Evolutionary conservation across 805 yeast genomes (phyloP).

Genomic region (Yarrowia yakushimensis): DNA sequence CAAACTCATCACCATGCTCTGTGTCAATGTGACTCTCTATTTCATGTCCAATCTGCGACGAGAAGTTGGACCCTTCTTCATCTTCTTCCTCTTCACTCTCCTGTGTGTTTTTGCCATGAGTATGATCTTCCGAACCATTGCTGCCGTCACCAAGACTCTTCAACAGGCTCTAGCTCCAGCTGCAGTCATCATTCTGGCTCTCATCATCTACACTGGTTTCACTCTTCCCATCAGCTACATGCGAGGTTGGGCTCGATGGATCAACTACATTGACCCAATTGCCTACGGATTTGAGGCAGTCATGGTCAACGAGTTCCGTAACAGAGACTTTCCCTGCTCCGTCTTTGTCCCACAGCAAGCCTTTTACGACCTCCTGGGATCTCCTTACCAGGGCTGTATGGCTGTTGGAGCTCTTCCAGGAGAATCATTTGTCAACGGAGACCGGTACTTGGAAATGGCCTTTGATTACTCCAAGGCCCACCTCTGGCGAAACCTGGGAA

Average conservation of each 20-base stretch:
- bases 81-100: constrained; percentile 44
- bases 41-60: constrained; percentile 54
- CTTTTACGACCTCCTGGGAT: constrained; percentile 3
- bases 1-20: constrained; percentile 40
- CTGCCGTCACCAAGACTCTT: constrained; percentile 39
- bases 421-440: constrained; percentile 48
- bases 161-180: constrained; percentile 47
- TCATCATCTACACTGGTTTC: constrained; percentile 48
- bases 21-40: constrained; percentile 50
- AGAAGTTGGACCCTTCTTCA: constrained; percentile 53
- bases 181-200: constrained; percentile 41
- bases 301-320: constrained; percentile 47
- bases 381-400: constrained; percentile 48
- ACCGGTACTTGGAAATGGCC: constrained; percentile 44
- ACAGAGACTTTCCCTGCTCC: constrained; percentile 38
- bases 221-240: constrained; percentile 45
- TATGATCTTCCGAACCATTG: constrained; percentile 47
- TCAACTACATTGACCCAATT: constrained; percentile 46
- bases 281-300: constrained; percentile 47
- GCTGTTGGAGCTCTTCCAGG: constrained; percentile 59
- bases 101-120: constrained; percentile 53
- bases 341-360: constrained; percentile 11
- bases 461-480: constrained; percentile 47
- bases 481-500: constrained; percentile 66
- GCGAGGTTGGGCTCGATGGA: constrained; percentile 53